Percentiles rank a stretch among this genome's conserved stretches.
Evolutionary conservation across 352 stramenopile species (phyloP).

Genomic region (Globisporangium nodosum): DNA sequence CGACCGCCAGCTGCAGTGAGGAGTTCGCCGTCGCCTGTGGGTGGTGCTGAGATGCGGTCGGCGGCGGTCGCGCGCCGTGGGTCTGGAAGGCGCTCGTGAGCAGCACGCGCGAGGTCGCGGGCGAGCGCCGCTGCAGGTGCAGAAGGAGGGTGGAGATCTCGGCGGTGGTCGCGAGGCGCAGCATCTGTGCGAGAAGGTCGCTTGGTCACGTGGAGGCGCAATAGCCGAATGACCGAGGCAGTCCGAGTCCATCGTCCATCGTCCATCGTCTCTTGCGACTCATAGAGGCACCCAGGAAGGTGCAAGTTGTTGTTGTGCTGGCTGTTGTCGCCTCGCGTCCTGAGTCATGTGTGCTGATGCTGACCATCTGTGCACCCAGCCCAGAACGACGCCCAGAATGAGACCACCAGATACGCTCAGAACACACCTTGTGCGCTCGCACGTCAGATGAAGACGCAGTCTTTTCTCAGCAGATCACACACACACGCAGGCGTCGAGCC

Average conservation of each 20-base stretch:
- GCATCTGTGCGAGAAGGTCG: neutral
- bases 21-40: neutral
- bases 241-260: neutral
- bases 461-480: no score
- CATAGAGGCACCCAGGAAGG: no score
- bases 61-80: constrained; percentile 1
- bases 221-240: neutral
- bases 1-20: neutral
- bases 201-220: neutral
- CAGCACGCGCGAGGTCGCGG: constrained; percentile 4
- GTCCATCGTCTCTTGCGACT: no score
- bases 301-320: no score
- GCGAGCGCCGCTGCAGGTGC: neutral
- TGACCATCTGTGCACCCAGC: neutral
- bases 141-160: neutral
- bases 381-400: no score
- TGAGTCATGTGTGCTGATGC: neutral
- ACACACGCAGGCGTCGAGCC: no score
- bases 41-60: no score
- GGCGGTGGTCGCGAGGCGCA: neutral
- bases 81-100: constrained; percentile 11
- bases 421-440: no score
- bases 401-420: no score
- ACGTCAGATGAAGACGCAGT: no score
- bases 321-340: neutral